phyloP scores from a whole-genome alignment of 2,329 filamentous ascomycete genomes.

The Cytospora leucostoma region DNA sequence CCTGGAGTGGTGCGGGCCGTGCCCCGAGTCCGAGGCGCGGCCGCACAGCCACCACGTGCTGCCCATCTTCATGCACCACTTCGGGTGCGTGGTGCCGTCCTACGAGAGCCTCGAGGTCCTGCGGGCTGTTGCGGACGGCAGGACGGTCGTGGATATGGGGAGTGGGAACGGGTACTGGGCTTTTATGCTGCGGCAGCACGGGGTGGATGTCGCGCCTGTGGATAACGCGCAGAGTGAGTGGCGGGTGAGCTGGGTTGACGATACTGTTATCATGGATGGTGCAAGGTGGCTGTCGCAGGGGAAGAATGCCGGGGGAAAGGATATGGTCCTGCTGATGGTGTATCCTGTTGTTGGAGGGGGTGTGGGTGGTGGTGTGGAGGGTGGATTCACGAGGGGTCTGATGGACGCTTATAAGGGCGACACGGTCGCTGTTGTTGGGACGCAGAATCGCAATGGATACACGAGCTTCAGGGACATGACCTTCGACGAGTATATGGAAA shows the following conservation, averaged over 20 bases:
- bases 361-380: slow-evolving; percentile 63
- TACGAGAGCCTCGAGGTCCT: slow-evolving; percentile 67
- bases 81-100: slow-evolving; percentile 70
- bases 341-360: slow-evolving; percentile 70
- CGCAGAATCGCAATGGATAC: slow-evolving; percentile 74
- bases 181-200: slow-evolving; percentile 65
- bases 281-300: slow-evolving; percentile 53
- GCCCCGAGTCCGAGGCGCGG: slow-evolving; percentile 48
- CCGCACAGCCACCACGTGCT: slow-evolving; percentile 67
- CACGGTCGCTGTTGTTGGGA: slow-evolving; percentile 70
- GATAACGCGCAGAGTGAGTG: slow-evolving; percentile 70
- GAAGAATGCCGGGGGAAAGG: slow-evolving; percentile 48
- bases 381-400: slow-evolving; percentile 64
- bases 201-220: slow-evolving; percentile 57
- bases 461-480: slow-evolving; percentile 66
- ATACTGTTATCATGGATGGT: slow-evolving; percentile 66
- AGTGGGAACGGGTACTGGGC: slow-evolving; percentile 77
- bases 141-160: slow-evolving; percentile 65
- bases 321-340: slow-evolving; percentile 66
- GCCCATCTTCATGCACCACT: slow-evolving; percentile 76
- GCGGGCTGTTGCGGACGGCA: slow-evolving; percentile 53
- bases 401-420: slow-evolving; percentile 63
- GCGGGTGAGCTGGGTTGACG: slow-evolving; percentile 67
- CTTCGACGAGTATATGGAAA: slow-evolving; percentile 67
- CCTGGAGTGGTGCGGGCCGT: slow-evolving; percentile 67